Conservation (phyloP, 345 rosid genomes). For the Sonneratia alba region DNA sequence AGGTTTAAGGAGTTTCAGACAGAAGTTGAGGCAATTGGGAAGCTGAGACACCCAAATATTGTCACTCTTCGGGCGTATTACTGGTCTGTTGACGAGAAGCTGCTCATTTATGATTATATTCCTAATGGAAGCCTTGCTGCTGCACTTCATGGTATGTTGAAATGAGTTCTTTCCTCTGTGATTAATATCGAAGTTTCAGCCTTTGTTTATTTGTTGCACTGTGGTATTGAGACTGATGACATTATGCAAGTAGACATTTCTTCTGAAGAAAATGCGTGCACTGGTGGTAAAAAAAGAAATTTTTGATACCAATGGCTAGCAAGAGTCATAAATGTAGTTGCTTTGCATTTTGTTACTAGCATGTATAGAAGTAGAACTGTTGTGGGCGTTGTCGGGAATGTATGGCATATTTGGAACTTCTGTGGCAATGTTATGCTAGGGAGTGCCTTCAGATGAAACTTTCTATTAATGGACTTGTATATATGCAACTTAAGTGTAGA, state of each 20-base stretch:
- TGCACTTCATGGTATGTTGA: slow-evolving; percentile 72
- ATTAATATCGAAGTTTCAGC: not conserved
- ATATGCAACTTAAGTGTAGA: not conserved
- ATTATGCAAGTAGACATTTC: not conserved
- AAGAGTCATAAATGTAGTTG: not conserved
- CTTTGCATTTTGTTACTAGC: too few species aligned
- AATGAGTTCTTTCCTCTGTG: not conserved
- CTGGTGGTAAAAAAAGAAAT: not conserved
- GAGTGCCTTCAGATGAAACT: too few species aligned
- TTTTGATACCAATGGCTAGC: not conserved
- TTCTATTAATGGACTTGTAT: too few species aligned
- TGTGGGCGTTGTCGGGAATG: too few species aligned
- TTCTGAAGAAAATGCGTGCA: not conserved
- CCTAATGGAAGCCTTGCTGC: slow-evolving; percentile 74
- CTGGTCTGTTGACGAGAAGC: slow-evolving; percentile 99
- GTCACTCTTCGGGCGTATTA: slow-evolving; percentile 85
- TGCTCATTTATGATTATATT: slow-evolving; percentile 77
- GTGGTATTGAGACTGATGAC: not conserved
- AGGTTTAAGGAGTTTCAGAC: slow-evolving; percentile 94
- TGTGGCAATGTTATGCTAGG: too few species aligned
- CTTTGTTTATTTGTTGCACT: not conserved
- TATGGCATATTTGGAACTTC: too few species aligned
- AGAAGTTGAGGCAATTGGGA: slow-evolving; percentile 92
- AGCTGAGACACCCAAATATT: slow-evolving; percentile 79
- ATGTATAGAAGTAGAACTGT: too few species aligned